Percentiles rank a stretch among this genome's conserved stretches.
phyloP scores from a whole-genome alignment of 257 asterid species.

The Coffea eugenioides region DNA sequence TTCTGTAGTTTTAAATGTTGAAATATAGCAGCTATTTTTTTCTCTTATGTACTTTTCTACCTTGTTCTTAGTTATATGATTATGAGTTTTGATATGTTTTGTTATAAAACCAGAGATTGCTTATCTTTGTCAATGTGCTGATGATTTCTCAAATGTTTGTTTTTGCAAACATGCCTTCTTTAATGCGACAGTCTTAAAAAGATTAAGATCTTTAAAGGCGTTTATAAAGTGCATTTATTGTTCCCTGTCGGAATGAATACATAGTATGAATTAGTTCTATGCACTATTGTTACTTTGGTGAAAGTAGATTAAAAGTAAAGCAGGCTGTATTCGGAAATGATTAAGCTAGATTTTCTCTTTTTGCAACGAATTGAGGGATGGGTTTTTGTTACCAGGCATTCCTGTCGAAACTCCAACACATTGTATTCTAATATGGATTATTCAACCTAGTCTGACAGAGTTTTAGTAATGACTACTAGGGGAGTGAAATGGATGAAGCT shows the following conservation, averaged over 20 bases:
- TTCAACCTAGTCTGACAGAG: background rate
- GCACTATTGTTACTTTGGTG: background rate
- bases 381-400: background rate
- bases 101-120: background rate
- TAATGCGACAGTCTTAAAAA: background rate
- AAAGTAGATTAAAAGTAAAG: background rate
- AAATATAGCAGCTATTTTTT: background rate
- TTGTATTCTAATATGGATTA: background rate
- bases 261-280: background rate
- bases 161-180: background rate
- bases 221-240: background rate
- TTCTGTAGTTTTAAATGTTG: background rate
- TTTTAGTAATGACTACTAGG: conserved; percentile 36
- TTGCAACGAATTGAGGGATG: background rate
- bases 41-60: background rate
- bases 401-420: background rate
- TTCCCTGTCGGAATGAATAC: background rate
- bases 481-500: conserved; percentile 50
- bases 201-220: background rate
- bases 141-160: background rate
- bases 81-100: background rate
- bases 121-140: background rate
- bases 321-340: background rate
- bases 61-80: background rate
- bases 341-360: background rate